Conservation (phyloP, 306 rosid genomes). For the Cicer judaicum region DNA sequence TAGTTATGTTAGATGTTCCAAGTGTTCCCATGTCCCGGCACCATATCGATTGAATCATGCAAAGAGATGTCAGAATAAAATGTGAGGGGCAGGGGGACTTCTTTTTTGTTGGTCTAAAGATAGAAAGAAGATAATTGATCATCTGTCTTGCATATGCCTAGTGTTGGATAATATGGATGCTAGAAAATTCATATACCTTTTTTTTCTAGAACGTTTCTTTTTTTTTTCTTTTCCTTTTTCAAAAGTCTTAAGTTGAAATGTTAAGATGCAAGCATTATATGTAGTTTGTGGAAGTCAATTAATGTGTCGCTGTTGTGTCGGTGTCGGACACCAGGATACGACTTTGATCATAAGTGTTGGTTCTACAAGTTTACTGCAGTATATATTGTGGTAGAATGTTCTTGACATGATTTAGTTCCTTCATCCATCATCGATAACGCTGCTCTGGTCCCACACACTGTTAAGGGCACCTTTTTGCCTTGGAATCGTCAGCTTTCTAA, state of each 20-base stretch:
- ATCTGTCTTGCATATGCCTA: constrained; percentile 7
- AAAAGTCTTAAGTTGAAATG: neutral
- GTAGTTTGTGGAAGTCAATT: neutral
- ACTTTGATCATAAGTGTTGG: too few relatives aligned
- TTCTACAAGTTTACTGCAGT: neutral
- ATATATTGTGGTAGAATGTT: neutral
- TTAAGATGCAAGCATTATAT: constrained; percentile 5
- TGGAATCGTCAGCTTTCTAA: neutral
- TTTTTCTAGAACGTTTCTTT: neutral
- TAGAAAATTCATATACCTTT: neutral
- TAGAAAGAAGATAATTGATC: neutral
- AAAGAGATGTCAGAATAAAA: constrained; percentile 18
- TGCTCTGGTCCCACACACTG: neutral
- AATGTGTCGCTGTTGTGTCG: neutral
- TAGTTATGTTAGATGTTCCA: neutral
- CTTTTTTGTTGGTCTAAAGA: neutral
- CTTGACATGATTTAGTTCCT: neutral
- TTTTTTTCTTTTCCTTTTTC: neutral
- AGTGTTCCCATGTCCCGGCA: neutral
- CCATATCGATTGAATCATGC: constrained; percentile 16
- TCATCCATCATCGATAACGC: neutral
- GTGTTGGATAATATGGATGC: constrained; percentile 3
- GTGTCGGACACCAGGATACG: too few relatives aligned
- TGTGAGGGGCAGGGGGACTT: neutral
- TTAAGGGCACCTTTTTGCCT: neutral